Base-by-base conservation (phyloP, 2,329 filamentous ascomycete genomes). In the Pseudogymnoascus sp. region DNA sequence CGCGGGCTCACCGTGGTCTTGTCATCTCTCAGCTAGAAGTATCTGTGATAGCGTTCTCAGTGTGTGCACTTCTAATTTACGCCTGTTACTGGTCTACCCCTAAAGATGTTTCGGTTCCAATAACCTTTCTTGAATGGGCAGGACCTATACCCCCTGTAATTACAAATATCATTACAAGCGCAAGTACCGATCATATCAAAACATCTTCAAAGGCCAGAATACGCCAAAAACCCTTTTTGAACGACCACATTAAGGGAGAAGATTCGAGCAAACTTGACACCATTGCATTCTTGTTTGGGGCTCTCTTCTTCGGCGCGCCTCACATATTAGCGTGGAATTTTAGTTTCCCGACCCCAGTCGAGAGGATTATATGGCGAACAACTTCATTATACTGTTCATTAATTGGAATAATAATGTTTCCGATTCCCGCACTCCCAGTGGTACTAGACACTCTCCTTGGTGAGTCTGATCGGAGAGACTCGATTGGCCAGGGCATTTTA, bases 311-410 rank as follows among this genome's bases (percentile, higher is more conserved):
- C 19, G 59, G 63, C 2, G 59, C 45, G 14, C 21, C 63, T 23
- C 63, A 63, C 21, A 52, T 62, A 12, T 26, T 62, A 21, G 63
- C 63, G 10, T 63, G 63, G 61, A 52, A 63, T 33, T 60, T 61
- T 33, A 31, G 49, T 12, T 65, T 65, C 29, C 63, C 61, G 8
- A 62, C 61, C 2, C 43, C 12, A 5, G 37, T 14, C 26, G 63
- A 65, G 33, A 37, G 41, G 19, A 31, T 59, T 10, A 14, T 29
- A 21, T 65, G 61, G 59, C 59, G 60, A 14, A 21, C n/a, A 21
- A 3, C 39, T 0, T 21, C 39, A 8, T 5, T 43, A 12, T 21
- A 43, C 12, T 43, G 39, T 10, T 43, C 19, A 10, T 23, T 2
- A 6, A 2, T 14, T 23, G 39, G 39, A 23, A 3, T 43, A 21